These are phyloP conservation scores for Apiotrichum akiyoshidainum DNA, from an alignment of 1,284 basidiomycete genomes.

Conservation along the genomic window DNA sequence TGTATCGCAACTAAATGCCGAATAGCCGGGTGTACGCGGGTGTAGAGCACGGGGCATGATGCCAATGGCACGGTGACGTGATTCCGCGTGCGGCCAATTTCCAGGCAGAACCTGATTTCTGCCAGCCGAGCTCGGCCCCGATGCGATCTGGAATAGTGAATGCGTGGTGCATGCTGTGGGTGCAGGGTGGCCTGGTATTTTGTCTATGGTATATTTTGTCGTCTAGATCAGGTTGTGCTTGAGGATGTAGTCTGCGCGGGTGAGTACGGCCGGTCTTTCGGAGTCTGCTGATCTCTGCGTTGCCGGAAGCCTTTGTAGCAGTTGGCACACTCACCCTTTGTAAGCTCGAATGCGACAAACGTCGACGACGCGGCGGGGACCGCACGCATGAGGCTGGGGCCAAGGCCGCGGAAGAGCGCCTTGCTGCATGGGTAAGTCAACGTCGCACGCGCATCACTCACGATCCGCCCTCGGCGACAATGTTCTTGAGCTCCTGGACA, in stretches of 20 bases:
- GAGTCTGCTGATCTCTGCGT: background rate
- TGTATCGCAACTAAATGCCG: too few species aligned
- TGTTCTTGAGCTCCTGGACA: constrained; percentile 62
- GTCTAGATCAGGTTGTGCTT: constrained; percentile 35
- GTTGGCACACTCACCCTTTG: constrained; percentile 56
- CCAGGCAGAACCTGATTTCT: too few species aligned
- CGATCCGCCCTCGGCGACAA: constrained; percentile 72
- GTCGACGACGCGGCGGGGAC: constrained; percentile 88
- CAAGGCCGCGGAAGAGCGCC: constrained; percentile 69
- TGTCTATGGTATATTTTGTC: background rate
- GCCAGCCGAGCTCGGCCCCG: too few species aligned
- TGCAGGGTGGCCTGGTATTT: background rate
- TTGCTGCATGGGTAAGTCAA: constrained; percentile 53
- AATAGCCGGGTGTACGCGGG: too few species aligned
- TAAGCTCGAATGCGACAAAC: constrained; percentile 86
- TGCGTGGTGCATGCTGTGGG: background rate
- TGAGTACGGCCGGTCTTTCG: constrained; percentile 1
- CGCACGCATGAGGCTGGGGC: constrained; percentile 68
- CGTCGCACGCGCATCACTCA: too few species aligned
- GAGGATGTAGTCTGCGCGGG: constrained; percentile 32
- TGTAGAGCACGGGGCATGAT: too few species aligned
- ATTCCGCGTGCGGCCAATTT: too few species aligned
- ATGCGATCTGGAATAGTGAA: too few species aligned
- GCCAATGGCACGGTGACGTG: too few species aligned
- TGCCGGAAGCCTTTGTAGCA: background rate